Evolutionary conservation across 2,329 filamentous ascomycete genomes (phyloP), one percentile per base, ranked within the genome.

Genomic region (Teratosphaeria nubilosa): DNA sequence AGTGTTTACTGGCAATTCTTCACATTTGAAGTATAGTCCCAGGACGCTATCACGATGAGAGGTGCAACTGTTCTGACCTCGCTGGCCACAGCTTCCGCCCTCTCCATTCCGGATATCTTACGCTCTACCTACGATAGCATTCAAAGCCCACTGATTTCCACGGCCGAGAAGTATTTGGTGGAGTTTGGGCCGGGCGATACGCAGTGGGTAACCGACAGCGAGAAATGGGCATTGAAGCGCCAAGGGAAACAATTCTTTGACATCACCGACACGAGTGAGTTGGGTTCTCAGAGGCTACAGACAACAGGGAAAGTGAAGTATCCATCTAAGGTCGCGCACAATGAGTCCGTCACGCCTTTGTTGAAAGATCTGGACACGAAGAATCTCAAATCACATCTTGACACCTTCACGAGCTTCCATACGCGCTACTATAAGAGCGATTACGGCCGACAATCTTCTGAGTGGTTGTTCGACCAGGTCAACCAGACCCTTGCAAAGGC

Each of bases 181-280:
- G 91, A 97, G 77, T 80, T 94, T 27, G 82, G 83, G n/a, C 90
- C 90, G 3, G 90, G 88, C 58, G 81, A 92, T 71, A 91, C 86
- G 25, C 78, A 82, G 79, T 94, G 89, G 88, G 86, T 96, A 32
- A 95, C 90, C 0, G 92, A 97, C 68, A 89, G 96, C 37, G 86
- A 96, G 77, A 99, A 97, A 76, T 96, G 92, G 91, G 85, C 86
- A 73, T 77, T 97, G 63, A 86, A 88, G 69, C 81, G 90, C 65
- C 81, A 88, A 70, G 91, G 91, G 68, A 80, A 86, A 65, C 88
- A 86, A 68, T 97, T 97, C 80, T 95, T 97, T 81, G 92, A 97
- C 75, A 91, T 97, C 69, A 96, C 94, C 60, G 82, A 90, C 50
- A 83, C 85, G 58, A 77, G 79, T 55, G 81, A 87, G 54, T 80